Percentiles rank a stretch among this genome's conserved stretches.
Conservation (phyloP, 352 stramenopile species). For the Globisporangium sylvaticum region DNA sequence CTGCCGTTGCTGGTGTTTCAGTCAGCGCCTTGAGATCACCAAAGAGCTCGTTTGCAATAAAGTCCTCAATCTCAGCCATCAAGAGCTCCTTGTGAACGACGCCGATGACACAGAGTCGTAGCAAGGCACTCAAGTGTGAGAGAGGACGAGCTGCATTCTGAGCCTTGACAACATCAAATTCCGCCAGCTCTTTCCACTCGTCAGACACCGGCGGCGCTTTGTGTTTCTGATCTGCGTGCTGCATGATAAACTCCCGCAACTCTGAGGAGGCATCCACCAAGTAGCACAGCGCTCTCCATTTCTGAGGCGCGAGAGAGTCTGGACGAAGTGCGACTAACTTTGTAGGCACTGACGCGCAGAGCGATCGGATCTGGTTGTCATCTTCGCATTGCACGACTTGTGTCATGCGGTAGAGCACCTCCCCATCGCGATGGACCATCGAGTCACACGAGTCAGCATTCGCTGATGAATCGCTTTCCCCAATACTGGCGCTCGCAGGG, state of each 20-base stretch:
- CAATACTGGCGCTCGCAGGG: background rate
- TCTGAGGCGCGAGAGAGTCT: constrained; percentile 7
- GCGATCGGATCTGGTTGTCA: background rate
- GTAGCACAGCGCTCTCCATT: constrained; percentile 30
- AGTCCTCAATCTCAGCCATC: constrained; percentile 29
- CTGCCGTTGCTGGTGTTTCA: background rate
- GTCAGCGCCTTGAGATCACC: background rate
- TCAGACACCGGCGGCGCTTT: background rate
- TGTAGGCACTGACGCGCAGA: constrained; percentile 5
- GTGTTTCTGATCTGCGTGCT: constrained; percentile 10
- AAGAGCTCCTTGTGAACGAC: constrained; percentile 24
- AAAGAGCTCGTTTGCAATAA: background rate
- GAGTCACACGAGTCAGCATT: background rate
- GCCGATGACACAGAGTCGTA: constrained; percentile 24
- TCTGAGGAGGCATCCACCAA: constrained; percentile 22
- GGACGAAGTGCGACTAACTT: constrained; percentile 26
- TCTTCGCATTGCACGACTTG: constrained; percentile 10
- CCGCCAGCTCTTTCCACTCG: constrained; percentile 23
- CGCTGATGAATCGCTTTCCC: background rate
- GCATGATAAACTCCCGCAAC: constrained; percentile 28
- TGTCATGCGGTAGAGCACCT: constrained; percentile 13
- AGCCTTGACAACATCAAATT: constrained; percentile 1
- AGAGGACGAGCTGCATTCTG: background rate
- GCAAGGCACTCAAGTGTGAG: constrained; percentile 7
- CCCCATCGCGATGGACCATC: background rate